Evolutionary conservation across 768 basidiomycete species (phyloP), one percentile per base, ranked within the genome.

Genomic region (Leccinum aurantiacum): DNA sequence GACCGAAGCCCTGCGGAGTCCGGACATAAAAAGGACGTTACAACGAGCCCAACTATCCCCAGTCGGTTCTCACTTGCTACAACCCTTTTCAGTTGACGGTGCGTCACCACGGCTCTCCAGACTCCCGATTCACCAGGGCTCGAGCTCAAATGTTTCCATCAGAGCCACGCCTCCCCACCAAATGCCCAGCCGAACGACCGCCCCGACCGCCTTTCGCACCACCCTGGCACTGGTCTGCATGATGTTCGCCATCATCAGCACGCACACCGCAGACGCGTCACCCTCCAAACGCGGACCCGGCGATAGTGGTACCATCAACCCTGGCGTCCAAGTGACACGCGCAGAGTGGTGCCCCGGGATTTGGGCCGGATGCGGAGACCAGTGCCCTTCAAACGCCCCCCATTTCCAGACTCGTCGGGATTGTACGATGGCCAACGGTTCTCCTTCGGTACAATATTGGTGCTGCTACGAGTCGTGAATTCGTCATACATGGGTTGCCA

Each of bases 351-450:
- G 57, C 47, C 25, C 48, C 22, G 63, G 64, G 24, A 3, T 58
- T 47, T 62, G 63, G 60, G 31, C 48, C 27, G 67, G 56, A 14
- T 65, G 58, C n/a, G 58, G 66, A 22, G 13, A 59, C 19, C 63
- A 47, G 17, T 62, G 60, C 44, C 47, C 58, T 25, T 3, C 60
- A 29, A 17, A 61, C 11, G 55, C 54, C 7, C 60, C 64, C 2
- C 49, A 67, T 29, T 60, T 65, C 44, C 54, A 65, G 58, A 68
- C 56, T 13, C 58, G 54, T 24, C 53, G 60, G 35, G 19, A 59
- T 33, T 60, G 67, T 17, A 60, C 58, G 2, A 7, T 62, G 46
- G 44, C 44, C 19, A 35, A 51, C 13, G 51, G 54, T 29, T 25
- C 55, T 19, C 11, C 9, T 9, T 47, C 66, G 8, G 27, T 65